Conservation (phyloP, 2,329 filamentous ascomycete species). For the Colletotrichum sp. region DNA sequence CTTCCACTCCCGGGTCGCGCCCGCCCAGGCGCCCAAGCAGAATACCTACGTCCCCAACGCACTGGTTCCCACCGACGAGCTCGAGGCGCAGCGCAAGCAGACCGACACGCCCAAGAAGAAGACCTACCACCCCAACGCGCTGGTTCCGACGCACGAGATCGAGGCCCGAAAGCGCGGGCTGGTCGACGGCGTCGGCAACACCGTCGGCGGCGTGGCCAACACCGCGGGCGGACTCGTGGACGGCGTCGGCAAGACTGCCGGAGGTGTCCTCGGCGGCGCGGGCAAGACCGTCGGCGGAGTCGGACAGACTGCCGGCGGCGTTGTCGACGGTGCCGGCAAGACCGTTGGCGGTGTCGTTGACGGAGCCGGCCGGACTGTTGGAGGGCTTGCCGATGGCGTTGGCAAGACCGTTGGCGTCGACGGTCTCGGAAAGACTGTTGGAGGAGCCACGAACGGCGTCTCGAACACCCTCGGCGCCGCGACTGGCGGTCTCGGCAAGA, state of each 20-base stretch:
- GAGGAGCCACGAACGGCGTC: slow-evolving; percentile 3
- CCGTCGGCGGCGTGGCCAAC: not conserved
- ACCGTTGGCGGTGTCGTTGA: not conserved
- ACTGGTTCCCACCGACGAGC: not conserved
- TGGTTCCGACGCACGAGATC: slow-evolving; percentile 3
- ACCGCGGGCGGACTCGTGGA: not conserved
- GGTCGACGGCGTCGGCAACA: not conserved
- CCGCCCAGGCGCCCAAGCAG: not conserved
- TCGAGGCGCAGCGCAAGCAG: not conserved
- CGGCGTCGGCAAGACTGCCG: not conserved
- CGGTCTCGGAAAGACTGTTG: not conserved
- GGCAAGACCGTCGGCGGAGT: slow-evolving; percentile 5
- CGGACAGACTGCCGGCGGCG: not conserved
- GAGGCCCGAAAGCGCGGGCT: not conserved
- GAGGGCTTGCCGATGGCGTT: not conserved
- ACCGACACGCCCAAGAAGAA: slow-evolving; percentile 2
- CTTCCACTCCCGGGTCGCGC: no score
- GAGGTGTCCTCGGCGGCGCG: not conserved
- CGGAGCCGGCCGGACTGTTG: not conserved
- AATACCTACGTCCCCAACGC: slow-evolving; percentile 10
- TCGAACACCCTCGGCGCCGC: slow-evolving; percentile 11
- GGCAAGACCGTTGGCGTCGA: slow-evolving; percentile 1
- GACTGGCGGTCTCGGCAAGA: slow-evolving; percentile 5
- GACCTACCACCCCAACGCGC: slow-evolving; percentile 2
- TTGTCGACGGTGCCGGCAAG: not conserved